phyloP scores from a whole-genome alignment of 164 flowering plant species.

The Aristolochia fimbriata region DNA sequence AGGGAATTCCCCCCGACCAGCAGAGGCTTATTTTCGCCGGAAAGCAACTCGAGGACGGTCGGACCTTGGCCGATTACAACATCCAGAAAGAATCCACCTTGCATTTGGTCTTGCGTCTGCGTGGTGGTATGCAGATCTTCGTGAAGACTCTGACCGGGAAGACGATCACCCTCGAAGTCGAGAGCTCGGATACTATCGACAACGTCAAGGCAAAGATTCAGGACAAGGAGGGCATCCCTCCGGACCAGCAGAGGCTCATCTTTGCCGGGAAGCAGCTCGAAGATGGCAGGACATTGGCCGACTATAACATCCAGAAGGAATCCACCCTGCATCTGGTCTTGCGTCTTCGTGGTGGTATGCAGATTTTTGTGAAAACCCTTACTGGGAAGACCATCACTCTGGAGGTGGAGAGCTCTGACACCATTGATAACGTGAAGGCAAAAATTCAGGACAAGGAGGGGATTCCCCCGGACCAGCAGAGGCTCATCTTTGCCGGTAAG shows the following conservation, averaged over 20 bases:
- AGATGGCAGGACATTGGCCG: not conserved
- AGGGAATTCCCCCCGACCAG: not conserved
- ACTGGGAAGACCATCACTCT: not conserved
- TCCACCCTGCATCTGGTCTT: not conserved
- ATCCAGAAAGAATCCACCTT: slow-evolving; percentile 6
- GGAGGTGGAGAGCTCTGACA: not conserved
- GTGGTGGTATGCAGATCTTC: not conserved
- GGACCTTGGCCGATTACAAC: not conserved
- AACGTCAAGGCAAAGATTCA: not conserved
- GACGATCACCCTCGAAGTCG: not conserved
- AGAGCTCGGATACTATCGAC: not conserved
- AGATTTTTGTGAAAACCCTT: not conserved
- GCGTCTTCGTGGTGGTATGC: not conserved
- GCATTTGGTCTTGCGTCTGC: not conserved
- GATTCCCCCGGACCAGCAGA: too few species aligned
- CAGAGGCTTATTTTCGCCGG: slow-evolving; percentile 10
- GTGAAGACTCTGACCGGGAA: not conserved
- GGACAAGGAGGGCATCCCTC: slow-evolving; percentile 1
- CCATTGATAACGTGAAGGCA: not conserved
- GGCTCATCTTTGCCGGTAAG: too few species aligned
- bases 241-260: not conserved
- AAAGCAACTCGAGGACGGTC: slow-evolving; percentile 2
- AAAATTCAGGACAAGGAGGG: too few species aligned
- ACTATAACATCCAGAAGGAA: not conserved
- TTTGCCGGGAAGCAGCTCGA: not conserved